Evolutionary conservation across 2,329 filamentous ascomycete genomes (phyloP).

Genomic region (Phoma sp.): DNA sequence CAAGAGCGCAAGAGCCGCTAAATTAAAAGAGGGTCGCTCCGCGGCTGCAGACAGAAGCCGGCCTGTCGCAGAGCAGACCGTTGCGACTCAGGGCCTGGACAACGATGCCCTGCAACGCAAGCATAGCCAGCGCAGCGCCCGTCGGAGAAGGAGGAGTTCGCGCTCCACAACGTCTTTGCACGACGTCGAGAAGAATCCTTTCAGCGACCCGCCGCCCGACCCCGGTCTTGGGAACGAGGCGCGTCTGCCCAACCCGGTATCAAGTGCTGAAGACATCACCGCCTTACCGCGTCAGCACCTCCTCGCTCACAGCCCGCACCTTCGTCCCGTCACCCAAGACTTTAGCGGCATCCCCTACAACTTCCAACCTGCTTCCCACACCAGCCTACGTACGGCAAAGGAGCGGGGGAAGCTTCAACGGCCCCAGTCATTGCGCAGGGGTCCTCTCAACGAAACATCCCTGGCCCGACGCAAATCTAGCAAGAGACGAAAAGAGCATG

Average conservation of each 20-base stretch:
- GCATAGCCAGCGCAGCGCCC: slow-evolving; percentile 37
- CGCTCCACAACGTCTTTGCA: slow-evolving; percentile 41
- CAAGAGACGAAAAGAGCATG: slow-evolving; percentile 67
- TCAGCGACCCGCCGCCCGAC: slow-evolving; percentile 26
- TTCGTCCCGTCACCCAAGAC: slow-evolving; percentile 52
- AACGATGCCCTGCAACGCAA: slow-evolving; percentile 33
- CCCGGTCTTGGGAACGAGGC: slow-evolving; percentile 26
- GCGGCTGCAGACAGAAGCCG: slow-evolving; percentile 59
- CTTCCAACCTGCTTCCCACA: slow-evolving; percentile 49
- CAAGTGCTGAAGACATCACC: slow-evolving; percentile 55
- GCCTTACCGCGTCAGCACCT: slow-evolving; percentile 51
- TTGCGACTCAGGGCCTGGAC: slow-evolving; percentile 22
- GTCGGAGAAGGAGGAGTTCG: slow-evolving; percentile 40
- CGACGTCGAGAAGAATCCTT: slow-evolving; percentile 35
- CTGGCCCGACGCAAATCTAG: slow-evolving; percentile 73
- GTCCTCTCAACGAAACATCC: slow-evolving; percentile 61
- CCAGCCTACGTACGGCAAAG: slow-evolving; percentile 41
- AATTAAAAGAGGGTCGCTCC: slow-evolving; percentile 46
- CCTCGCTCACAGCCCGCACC: slow-evolving; percentile 55
- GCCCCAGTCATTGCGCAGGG: slow-evolving; percentile 62
- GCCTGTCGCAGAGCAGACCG: slow-evolving; percentile 35
- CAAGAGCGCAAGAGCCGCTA: slow-evolving; percentile 70
- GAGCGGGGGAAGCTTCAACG: slow-evolving; percentile 54
- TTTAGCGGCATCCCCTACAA: slow-evolving; percentile 53
- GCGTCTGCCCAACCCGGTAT: slow-evolving; percentile 23